Percentiles rank a stretch among this genome's conserved stretches.
phyloP scores from a whole-genome alignment of 768 basidiomycete species.

The Pisolithus tinctorius region DNA sequence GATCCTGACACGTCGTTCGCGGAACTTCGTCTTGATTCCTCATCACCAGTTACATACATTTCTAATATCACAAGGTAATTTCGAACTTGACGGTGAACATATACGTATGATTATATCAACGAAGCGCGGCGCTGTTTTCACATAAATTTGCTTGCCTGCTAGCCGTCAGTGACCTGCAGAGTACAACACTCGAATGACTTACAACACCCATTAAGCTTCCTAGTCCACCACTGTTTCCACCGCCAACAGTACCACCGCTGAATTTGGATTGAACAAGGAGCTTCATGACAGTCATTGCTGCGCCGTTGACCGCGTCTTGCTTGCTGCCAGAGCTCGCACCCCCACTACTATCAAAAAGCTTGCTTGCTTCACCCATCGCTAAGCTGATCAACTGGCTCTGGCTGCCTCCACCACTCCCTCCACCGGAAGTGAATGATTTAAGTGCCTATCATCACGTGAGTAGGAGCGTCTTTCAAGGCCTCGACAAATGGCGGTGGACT shows the following conservation, averaged over 20 bases:
- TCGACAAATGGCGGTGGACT: background rate
- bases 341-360: slow-evolving; percentile 56
- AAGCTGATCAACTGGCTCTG: slow-evolving; percentile 68
- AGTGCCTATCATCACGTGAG: background rate
- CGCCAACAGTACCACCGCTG: slow-evolving; percentile 40
- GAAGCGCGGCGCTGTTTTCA: background rate
- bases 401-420: slow-evolving; percentile 25
- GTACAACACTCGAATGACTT: background rate
- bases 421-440: slow-evolving; percentile 28
- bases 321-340: slow-evolving; percentile 54
- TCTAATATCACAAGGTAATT: no score
- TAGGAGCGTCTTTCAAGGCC: background rate
- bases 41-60: no score
- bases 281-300: slow-evolving; percentile 83
- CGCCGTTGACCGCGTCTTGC: slow-evolving; percentile 81
- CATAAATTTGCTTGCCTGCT: background rate
- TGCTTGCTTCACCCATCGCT: slow-evolving; percentile 78
- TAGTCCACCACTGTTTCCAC: slow-evolving; percentile 66
- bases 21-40: no score
- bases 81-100: no score
- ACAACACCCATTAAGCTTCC: slow-evolving; percentile 56
- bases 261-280: slow-evolving; percentile 67
- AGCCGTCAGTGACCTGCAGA: no score
- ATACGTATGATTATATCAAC: no score
- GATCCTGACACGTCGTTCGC: no score